Percentiles rank a stretch among this genome's conserved stretches.
phyloP scores from a whole-genome alignment of 257 asterid genomes.

The Lycium ferocissimum region DNA sequence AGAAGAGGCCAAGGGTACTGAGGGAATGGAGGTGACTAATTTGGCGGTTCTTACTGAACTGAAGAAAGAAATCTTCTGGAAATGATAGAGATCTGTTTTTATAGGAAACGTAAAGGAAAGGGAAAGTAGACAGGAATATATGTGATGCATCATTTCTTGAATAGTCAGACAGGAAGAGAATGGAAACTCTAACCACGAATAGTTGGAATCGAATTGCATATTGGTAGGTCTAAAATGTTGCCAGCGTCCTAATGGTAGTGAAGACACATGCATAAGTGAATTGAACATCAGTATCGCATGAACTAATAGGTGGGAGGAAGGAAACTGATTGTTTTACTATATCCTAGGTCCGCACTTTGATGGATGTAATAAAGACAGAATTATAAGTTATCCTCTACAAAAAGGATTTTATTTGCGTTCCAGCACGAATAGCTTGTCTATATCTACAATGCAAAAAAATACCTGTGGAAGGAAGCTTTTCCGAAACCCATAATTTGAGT shows the following conservation, averaged over 20 bases:
- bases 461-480: conserved; percentile 89
- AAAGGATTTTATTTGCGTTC: not conserved
- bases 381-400: not conserved
- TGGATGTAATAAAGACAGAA: not conserved
- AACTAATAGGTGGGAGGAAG: not conserved
- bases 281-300: not conserved
- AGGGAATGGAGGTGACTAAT: not conserved
- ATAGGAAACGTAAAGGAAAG: not conserved
- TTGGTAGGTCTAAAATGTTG: too few relatives aligned
- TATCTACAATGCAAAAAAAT: not conserved
- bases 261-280: not conserved
- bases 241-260: too few relatives aligned
- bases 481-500: conserved; percentile 71
- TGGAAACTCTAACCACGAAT: too few relatives aligned
- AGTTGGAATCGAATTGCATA: too few relatives aligned
- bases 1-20: conserved; percentile 9
- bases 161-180: too few relatives aligned
- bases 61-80: not conserved
- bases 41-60: not conserved
- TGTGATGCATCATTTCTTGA: too few relatives aligned
- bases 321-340: not conserved
- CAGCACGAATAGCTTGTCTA: conserved; percentile 1
- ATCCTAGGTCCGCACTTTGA: not conserved
- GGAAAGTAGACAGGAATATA: not conserved
- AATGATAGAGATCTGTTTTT: not conserved